These are phyloP conservation scores for Petunia secreta DNA, from an alignment of 257 asterid species.

Conservation along the genomic window DNA sequence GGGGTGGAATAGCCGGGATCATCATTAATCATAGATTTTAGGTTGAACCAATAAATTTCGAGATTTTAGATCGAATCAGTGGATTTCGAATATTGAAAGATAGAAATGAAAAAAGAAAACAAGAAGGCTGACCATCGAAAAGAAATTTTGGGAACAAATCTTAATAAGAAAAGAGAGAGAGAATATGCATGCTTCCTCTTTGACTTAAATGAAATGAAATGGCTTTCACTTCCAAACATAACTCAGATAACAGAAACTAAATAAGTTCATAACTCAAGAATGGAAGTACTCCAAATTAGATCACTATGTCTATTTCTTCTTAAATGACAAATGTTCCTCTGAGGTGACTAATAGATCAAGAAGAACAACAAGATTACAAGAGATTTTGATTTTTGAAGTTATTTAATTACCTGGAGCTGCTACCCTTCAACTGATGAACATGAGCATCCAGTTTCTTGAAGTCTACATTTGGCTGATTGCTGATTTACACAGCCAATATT, in stretches of 20 bases:
- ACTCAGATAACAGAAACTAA: background rate
- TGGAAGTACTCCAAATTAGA: no score
- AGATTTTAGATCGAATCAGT: no score
- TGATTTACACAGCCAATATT: constrained; percentile 12
- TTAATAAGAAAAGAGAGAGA: background rate
- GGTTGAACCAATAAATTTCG: no score
- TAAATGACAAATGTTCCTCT: background rate
- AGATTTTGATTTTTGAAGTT: no score
- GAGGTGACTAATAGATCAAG: constrained; percentile 16
- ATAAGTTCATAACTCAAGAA: background rate
- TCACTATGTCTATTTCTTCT: no score
- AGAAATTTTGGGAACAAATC: no score
- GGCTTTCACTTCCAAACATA: background rate
- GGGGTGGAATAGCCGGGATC: no score
- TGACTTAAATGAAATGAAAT: no score
- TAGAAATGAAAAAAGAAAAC: no score
- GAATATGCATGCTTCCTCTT: background rate
- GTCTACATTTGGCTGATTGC: constrained; percentile 35
- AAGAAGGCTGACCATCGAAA: no score
- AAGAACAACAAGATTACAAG: background rate
- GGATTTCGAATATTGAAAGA: no score
- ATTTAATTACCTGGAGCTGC: constrained; percentile 48
- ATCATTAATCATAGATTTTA: no score
- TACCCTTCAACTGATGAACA: constrained; percentile 51
- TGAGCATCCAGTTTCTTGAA: constrained; percentile 45